phyloP scores from a whole-genome alignment of 2,329 filamentous ascomycete species.

The Pseudocercospora pini-densiflorae region DNA sequence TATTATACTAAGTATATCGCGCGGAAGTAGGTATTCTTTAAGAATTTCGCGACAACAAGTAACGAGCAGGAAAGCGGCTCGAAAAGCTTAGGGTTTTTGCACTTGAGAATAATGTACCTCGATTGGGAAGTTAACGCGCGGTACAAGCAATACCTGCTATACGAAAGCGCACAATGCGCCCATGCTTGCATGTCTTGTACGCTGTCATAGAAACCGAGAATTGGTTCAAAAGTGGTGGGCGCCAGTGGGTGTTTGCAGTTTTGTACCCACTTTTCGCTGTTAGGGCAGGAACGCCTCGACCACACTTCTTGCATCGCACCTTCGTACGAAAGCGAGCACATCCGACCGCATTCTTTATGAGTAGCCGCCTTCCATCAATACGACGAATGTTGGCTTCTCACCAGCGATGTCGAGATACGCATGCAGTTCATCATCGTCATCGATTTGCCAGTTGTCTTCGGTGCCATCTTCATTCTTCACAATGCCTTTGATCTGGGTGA shows the following conservation, averaged over 20 bases:
- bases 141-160: not conserved
- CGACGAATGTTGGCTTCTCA: constrained; percentile 58
- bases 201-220: not conserved
- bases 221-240: not conserved
- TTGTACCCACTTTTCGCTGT: not conserved
- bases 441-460: constrained; percentile 68
- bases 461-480: constrained; percentile 50
- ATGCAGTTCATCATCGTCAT: constrained; percentile 71
- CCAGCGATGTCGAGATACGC: constrained; percentile 70
- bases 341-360: constrained; percentile 7
- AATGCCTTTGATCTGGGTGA: constrained; percentile 25
- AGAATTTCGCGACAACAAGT: too few species aligned
- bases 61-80: too few species aligned
- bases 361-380: constrained; percentile 37
- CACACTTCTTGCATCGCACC: not conserved
- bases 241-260: not conserved
- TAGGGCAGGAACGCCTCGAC: not conserved
- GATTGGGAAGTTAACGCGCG: not conserved
- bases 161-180: not conserved
- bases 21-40: too few species aligned
- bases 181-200: not conserved
- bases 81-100: too few species aligned
- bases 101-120: not conserved
- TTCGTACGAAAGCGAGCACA: not conserved
- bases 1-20: too few species aligned